These are phyloP conservation scores for Vitis cinerea DNA, from an alignment of 164 flowering plant species.

Conservation along the genomic window DNA sequence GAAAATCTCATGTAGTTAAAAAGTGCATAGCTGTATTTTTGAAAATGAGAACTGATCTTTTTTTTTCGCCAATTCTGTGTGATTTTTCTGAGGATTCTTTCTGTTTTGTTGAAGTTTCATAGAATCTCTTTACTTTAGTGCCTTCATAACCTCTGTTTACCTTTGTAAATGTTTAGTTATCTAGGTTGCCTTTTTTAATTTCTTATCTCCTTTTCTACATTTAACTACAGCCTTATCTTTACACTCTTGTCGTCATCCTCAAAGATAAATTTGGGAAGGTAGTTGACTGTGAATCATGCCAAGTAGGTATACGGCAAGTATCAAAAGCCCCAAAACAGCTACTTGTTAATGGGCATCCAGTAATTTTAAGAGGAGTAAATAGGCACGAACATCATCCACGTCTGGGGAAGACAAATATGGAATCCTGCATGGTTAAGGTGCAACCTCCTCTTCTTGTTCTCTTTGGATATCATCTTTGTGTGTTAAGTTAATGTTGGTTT, in stretches of 20 bases:
- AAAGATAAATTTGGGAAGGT: slow-evolving; percentile 75
- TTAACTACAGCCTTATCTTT: slow-evolving; percentile 73
- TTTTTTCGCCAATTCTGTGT: no score
- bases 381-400: slow-evolving; percentile 99
- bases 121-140: no score
- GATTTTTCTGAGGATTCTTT: no score
- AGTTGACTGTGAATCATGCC: slow-evolving; percentile 93
- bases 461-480: not conserved
- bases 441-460: slow-evolving; percentile 3
- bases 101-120: no score
- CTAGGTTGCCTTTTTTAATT: not conserved
- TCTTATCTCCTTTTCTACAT: slow-evolving; percentile 5
- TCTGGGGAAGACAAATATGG: slow-evolving; percentile 87
- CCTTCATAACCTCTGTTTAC: not conserved
- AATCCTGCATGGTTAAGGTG: slow-evolving; percentile 96
- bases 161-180: not conserved
- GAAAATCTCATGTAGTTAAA: not conserved
- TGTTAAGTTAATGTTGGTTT: not conserved
- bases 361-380: slow-evolving; percentile 87
- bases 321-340: slow-evolving; percentile 83
- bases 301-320: slow-evolving; percentile 78
- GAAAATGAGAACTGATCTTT: no score
- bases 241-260: slow-evolving; percentile 75
- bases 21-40: no score
- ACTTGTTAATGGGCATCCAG: slow-evolving; percentile 85